phyloP scores from a whole-genome alignment of 2,329 filamentous ascomycete species.

The Penicillium sp. region DNA sequence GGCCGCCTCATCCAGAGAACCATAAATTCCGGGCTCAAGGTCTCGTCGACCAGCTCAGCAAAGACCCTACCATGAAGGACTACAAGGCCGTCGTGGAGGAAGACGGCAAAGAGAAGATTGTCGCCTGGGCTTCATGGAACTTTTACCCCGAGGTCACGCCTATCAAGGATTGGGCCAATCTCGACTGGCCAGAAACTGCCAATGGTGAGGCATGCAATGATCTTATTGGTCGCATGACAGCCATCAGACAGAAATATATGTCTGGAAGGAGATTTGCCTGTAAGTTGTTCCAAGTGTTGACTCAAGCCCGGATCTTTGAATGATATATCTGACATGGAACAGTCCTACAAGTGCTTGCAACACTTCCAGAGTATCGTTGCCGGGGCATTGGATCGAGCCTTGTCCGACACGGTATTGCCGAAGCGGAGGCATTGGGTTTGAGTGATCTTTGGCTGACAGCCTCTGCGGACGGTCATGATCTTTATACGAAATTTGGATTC shows the following conservation, averaged over 20 bases:
- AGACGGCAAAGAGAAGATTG: neutral
- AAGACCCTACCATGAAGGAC: neutral
- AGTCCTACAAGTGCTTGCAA: slow-evolving; percentile 1
- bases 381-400: neutral
- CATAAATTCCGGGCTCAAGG: neutral
- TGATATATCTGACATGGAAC: neutral
- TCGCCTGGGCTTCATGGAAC: neutral
- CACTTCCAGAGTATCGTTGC: neutral
- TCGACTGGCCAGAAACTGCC: neutral
- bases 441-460: slow-evolving; percentile 1
- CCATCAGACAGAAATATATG: neutral
- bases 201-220: neutral
- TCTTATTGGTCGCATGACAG: neutral
- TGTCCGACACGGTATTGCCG: neutral
- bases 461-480: neutral
- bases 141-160: neutral
- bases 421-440: neutral
- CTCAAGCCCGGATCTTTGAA: neutral
- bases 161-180: neutral
- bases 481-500: slow-evolving; percentile 1
- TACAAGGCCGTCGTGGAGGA: slow-evolving; percentile 1
- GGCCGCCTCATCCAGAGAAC: neutral
- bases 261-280: neutral
- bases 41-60: neutral
- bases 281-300: neutral